These are phyloP conservation scores for Scheffersomyces illinoinensis DNA, from an alignment of 1,139 yeast genomes.

Conservation along the genomic window DNA sequence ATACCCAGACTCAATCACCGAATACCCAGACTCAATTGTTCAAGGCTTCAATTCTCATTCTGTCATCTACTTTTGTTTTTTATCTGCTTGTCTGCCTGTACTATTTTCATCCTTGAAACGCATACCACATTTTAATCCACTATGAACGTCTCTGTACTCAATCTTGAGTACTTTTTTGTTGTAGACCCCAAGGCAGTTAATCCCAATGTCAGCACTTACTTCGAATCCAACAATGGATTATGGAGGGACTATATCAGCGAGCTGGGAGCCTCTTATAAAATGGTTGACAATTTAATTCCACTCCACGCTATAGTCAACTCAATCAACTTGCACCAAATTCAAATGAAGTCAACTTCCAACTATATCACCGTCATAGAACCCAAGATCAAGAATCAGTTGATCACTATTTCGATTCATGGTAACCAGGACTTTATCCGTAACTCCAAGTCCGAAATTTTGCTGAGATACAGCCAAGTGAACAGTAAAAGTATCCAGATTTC, in stretches of 20 bases:
- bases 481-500: constrained; percentile 34
- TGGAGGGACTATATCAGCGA: constrained; percentile 26
- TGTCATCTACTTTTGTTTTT: background rate
- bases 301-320: constrained; percentile 13
- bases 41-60: background rate
- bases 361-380: constrained; percentile 30
- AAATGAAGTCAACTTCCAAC: constrained; percentile 6
- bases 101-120: background rate
- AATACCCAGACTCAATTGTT: background rate
- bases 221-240: constrained; percentile 33
- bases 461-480: constrained; percentile 35
- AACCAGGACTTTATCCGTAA: constrained; percentile 26
- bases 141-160: constrained; percentile 23
- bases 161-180: constrained; percentile 40
- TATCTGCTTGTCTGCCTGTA: background rate
- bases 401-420: constrained; percentile 37
- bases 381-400: constrained; percentile 26
- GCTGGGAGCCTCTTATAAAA: constrained; percentile 12
- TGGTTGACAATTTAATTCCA: constrained; percentile 31
- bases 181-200: constrained; percentile 27
- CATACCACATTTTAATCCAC: background rate
- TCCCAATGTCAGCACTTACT: constrained; percentile 24
- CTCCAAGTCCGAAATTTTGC: constrained; percentile 29
- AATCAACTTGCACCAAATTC: constrained; percentile 12
- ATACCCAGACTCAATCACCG: background rate